phyloP scores from a whole-genome alignment of 805 yeast species.

The Saturnispora sekii region DNA sequence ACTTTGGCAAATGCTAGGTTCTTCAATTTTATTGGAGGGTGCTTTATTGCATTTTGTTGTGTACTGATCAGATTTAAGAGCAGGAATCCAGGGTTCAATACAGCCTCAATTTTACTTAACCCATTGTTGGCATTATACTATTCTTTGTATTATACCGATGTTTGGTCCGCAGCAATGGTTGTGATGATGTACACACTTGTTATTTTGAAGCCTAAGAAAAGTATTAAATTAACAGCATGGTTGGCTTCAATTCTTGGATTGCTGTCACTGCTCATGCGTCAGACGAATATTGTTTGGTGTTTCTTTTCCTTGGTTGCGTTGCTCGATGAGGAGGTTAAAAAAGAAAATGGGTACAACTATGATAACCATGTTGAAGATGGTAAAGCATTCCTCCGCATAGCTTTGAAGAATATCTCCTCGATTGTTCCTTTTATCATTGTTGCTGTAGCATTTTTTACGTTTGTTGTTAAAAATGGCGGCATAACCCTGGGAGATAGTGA shows the following conservation, averaged over 20 bases:
- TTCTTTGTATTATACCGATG: conserved; percentile 81
- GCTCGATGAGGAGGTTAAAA: conserved; percentile 40
- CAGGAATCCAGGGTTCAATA: conserved; percentile 13
- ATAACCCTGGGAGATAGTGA: conserved; percentile 87
- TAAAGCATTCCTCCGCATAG: conserved; percentile 20
- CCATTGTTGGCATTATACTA: conserved; percentile 72
- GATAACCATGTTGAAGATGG: conserved; percentile 23
- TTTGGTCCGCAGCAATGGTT: conserved; percentile 76
- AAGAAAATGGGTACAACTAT: conserved; percentile 22
- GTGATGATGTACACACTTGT: conserved; percentile 44
- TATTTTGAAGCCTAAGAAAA: conserved; percentile 21
- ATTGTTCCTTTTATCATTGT: conserved; percentile 45
- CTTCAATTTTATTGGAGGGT: conserved; percentile 61
- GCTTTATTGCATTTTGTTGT: conserved; percentile 27
- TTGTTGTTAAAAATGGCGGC: conserved; percentile 64
- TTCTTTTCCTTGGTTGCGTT: conserved; percentile 47
- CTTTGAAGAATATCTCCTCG: conserved; percentile 23
- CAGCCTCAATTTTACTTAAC: conserved; percentile 34
- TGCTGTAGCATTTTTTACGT: conserved; percentile 42
- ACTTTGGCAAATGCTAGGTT: conserved; percentile 36
- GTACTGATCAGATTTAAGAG: conserved; percentile 11
- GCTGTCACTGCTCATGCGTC: conserved; percentile 67
- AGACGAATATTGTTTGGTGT: conserved; percentile 87
- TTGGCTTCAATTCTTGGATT: conserved; percentile 49
- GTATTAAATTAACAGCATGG: conserved; percentile 17